phyloP scores from a whole-genome alignment of 1,139 yeast genomes.

The Oligophagozyma castellii region DNA sequence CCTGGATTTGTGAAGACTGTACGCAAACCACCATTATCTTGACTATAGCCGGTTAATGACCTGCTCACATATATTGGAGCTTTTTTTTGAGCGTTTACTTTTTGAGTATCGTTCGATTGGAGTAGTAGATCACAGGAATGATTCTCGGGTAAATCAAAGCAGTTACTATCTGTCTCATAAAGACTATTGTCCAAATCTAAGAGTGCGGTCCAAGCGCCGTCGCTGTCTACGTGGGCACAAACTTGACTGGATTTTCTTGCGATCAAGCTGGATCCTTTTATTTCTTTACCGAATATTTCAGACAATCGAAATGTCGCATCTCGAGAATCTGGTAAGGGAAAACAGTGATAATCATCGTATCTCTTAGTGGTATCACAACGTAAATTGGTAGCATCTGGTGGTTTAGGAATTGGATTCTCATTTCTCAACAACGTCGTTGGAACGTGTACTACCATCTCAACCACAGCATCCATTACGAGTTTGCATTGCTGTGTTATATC shows the following conservation, averaged over 20 bases:
- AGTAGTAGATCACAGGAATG: constrained; percentile 30
- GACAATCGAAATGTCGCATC: constrained; percentile 42
- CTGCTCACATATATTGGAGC: constrained; percentile 73
- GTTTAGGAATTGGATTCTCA: constrained; percentile 67
- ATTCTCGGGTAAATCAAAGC: constrained; percentile 27
- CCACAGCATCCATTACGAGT: constrained; percentile 50
- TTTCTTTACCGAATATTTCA: constrained; percentile 54
- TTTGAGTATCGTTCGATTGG: constrained; percentile 27
- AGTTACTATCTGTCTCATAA: constrained; percentile 23
- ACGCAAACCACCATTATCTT: constrained; percentile 82
- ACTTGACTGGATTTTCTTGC: constrained; percentile 30
- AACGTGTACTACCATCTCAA: constrained; percentile 63
- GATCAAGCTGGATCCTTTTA: constrained; percentile 51
- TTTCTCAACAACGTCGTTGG: constrained; percentile 50
- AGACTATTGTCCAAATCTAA: constrained; percentile 18
- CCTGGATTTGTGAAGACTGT: constrained; percentile 60
- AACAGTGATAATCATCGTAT: constrained; percentile 53
- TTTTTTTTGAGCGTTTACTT: constrained; percentile 25
- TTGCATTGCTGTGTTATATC: constrained; percentile 28
- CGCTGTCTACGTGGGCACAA: constrained; percentile 31
- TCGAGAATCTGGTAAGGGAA: constrained; percentile 51
- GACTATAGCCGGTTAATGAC: constrained; percentile 83
- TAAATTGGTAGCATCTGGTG: constrained; percentile 51
- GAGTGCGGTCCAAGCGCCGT: constrained; percentile 34
- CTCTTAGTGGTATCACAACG: constrained; percentile 57